Percentiles rank a stretch among this genome's conserved stretches.
These are phyloP conservation scores for Botryobasidium botryosum DNA, from an alignment of 768 basidiomycete species.

Conservation along the genomic window DNA sequence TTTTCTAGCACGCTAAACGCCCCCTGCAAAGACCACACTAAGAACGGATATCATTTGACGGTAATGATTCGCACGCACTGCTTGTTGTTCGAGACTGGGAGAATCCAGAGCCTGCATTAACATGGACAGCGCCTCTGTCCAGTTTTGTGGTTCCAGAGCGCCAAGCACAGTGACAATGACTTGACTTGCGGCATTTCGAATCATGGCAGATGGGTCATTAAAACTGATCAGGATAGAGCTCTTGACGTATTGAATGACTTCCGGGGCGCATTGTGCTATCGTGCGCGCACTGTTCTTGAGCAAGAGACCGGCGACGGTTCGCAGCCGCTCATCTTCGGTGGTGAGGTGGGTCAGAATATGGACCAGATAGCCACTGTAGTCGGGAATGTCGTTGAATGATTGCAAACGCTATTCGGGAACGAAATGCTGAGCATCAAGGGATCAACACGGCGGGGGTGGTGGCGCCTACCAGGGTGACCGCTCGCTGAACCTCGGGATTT, in stretches of 20 bases:
- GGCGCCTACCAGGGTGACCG: conserved; percentile 58
- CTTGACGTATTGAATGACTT: conserved; percentile 60
- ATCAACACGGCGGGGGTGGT: neutral
- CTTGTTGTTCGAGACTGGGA: conserved; percentile 56
- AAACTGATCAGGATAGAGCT: conserved; percentile 65
- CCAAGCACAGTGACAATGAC: conserved; percentile 83
- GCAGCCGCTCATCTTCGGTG: conserved; percentile 78
- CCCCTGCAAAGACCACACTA: conserved; percentile 32
- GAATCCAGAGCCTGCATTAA: conserved; percentile 70
- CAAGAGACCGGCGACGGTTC: conserved; percentile 89
- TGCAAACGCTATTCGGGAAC: conserved; percentile 20
- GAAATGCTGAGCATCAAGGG: neutral
- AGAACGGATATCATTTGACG: neutral
- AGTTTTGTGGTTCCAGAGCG: conserved; percentile 75
- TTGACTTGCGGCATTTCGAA: conserved; percentile 86
- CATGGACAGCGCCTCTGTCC: conserved; percentile 86
- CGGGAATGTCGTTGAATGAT: conserved; percentile 79
- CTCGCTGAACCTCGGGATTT: conserved; percentile 47
- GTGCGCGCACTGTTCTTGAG: conserved; percentile 89
- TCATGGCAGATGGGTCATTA: conserved; percentile 63
- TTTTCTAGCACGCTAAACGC: conserved; percentile 91
- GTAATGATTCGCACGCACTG: conserved; percentile 41
- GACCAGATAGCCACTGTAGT: conserved; percentile 91
- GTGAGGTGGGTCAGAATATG: conserved; percentile 74
- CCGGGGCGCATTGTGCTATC: conserved; percentile 46